phyloP scores from a whole-genome alignment of 371 early-diverging fungal genomes.

The Rhizopus arrhizus region DNA sequence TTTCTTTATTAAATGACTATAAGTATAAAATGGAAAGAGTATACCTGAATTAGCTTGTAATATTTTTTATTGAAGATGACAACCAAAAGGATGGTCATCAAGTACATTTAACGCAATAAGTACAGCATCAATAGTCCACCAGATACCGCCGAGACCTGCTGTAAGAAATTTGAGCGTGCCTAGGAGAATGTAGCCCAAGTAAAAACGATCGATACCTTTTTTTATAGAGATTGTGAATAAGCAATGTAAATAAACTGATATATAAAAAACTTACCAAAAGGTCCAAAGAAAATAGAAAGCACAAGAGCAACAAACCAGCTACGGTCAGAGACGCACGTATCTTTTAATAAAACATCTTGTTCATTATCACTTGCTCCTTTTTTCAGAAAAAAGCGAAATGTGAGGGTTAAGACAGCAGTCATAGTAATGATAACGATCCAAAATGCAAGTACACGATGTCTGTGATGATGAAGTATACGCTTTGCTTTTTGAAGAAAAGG shows the following conservation, averaged over 20 bases:
- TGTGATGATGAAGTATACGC: constrained; percentile 36
- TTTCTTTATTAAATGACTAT: too few species aligned
- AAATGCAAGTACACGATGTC: constrained; percentile 38
- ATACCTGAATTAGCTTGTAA: not conserved
- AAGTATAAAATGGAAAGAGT: too few species aligned
- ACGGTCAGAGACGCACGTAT: constrained; percentile 50
- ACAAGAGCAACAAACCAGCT: constrained; percentile 53
- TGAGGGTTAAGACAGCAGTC: constrained; percentile 41
- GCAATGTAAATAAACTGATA: too few species aligned
- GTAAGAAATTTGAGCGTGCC: constrained; percentile 48
- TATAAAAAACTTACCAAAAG: constrained; percentile 40
- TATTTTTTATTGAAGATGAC: constrained; percentile 32
- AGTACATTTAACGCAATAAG: constrained; percentile 53
- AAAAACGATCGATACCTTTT: constrained; percentile 63
- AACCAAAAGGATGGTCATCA: constrained; percentile 48
- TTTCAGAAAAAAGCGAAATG: constrained; percentile 36
- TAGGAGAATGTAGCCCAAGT: constrained; percentile 60
- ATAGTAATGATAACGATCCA: constrained; percentile 42
- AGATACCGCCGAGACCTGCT: constrained; percentile 54
- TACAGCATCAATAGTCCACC: constrained; percentile 50
- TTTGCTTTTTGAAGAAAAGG: constrained; percentile 36
- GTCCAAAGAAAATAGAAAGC: constrained; percentile 53
- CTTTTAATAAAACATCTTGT: constrained; percentile 12
- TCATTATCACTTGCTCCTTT: constrained; percentile 12
- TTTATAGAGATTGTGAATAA: not conserved